Evolutionary conservation across 75 land plant genomes (phyloP), one percentile per base, ranked within the genome.

Genomic region (Cryptomeria japonica): DNA sequence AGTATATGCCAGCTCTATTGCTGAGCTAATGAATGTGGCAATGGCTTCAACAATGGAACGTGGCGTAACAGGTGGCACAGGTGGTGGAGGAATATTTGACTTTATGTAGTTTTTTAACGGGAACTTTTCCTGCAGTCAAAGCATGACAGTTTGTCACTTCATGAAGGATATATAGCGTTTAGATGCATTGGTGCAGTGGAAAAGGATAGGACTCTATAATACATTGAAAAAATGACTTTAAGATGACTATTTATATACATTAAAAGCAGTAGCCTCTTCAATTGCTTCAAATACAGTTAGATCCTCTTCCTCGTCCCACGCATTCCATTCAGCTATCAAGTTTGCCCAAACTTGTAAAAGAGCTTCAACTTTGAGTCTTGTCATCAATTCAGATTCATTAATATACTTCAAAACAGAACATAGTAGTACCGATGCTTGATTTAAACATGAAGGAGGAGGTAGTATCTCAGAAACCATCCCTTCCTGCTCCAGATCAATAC

Each of bases 301-400:
- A 87, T 96, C 98, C 86, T 95, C 98, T 88, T 91, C 89, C 79
- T 96, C 97, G 84, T 96, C 98, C 98, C 97, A 95, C 18, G 93
- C 93, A 90, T 90, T 92, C 96, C 95, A 95, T 53, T 95, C 97
- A 18, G 95, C 92, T 85, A 96, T 92, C 85, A 95, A 76, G 88
- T 94, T 87, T 79, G 96, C 88, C 95, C 96, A 96, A 64, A 92
- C 91, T 72, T 88, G 58, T 88, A 96, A 85, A 77, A 96, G 86
- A 38, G 89, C 91, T 86, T 93, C 91, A 78, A 96, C 86, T 88
- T 90, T 92, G 64, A 91, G 88, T 68, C 87, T 90, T 55, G 49
- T 22, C 44, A 88, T 77, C 41, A 14, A 72, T 73, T 83, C 58
- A 15, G 87, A 32, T 16, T 88, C 88, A 39, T 79, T 87, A 38